Evolutionary conservation across 2,329 filamentous ascomycete species (phyloP), one percentile per base, ranked within the genome.

Genomic region (Penicillium olsonii): DNA sequence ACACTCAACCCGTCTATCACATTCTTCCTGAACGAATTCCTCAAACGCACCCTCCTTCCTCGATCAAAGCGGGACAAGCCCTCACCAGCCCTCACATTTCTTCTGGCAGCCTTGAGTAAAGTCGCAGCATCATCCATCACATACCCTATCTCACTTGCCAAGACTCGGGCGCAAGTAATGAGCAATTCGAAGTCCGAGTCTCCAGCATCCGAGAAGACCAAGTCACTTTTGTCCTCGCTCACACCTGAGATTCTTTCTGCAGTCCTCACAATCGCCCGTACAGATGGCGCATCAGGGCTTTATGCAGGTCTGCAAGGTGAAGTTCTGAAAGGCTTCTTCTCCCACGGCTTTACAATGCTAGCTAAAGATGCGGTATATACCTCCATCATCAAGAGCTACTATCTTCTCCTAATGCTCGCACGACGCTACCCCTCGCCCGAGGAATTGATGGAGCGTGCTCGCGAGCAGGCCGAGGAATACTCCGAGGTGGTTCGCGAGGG

Each of bases 1-100:
- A 92, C 91, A 1, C 76, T 95, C 22, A 96, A 96, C 62, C 91
- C 92, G 1, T 87, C 87, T 56, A 80, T 96, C 55, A 95, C 92
- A 0, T 92, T 96, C 66, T 85, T 92, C 59, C 75, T 95, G 24
- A 89, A 95, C 63, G 85, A 90, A 59, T 73, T 85, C 7, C 74
- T 94, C 17, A 85, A 87, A 57, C 78, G 82, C 44, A 65, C 77
- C 1, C 66, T 87, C 2, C 75, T 90, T 1, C 76, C 79, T 3
- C 71, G 75, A 7, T 73, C 76, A 33, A 79, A 75, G 59, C 73
- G 79, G 8, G 72, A 76, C 4, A 75, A 80, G 14, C 80, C 83
- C 0, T 77, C 79, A 0, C 70, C 82, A 0, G 70, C 70, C 37
- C 63, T 81, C 8, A 86, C 81, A 0, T 88, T 88, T 62, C 65